A percentile compares a stretch with the other conserved stretches of the same genome.
phyloP scores from a whole-genome alignment of 371 early-diverging fungal species.

The Apophysomyces trapeziformis region DNA sequence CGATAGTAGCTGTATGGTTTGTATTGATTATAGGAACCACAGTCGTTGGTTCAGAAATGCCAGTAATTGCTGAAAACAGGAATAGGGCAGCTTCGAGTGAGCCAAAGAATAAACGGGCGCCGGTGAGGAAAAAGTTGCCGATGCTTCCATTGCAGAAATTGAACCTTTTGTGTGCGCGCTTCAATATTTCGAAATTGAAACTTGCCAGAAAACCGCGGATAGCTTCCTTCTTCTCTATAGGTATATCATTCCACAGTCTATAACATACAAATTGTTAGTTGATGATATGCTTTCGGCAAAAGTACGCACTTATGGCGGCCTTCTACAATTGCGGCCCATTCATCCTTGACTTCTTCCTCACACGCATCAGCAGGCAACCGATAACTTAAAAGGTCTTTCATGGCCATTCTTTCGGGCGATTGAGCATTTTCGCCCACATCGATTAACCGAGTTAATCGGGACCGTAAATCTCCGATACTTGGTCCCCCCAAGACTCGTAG shows the following conservation, averaged over 20 bases:
- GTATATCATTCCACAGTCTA: slow-evolving; percentile 63
- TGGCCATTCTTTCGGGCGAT: slow-evolving; percentile 48
- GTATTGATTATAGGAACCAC: slow-evolving; percentile 70
- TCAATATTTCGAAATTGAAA: slow-evolving; percentile 70
- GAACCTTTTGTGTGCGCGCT: slow-evolving; percentile 66
- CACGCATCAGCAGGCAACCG: slow-evolving; percentile 59
- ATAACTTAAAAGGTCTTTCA: slow-evolving; percentile 65
- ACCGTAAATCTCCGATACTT: slow-evolving; percentile 70
- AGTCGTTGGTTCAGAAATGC: slow-evolving; percentile 56
- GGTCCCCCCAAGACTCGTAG: slow-evolving; percentile 71
- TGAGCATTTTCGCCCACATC: slow-evolving; percentile 31
- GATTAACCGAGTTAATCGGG: slow-evolving; percentile 61
- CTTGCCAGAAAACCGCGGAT: slow-evolving; percentile 73
- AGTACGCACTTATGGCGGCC: slow-evolving; percentile 60
- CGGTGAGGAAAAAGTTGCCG: slow-evolving; percentile 79
- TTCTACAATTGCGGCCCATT: slow-evolving; percentile 69
- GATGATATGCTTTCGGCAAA: background rate
- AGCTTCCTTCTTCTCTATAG: slow-evolving; percentile 65
- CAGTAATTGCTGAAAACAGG: slow-evolving; percentile 65
- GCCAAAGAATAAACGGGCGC: slow-evolving; percentile 71
- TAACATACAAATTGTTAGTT: background rate
- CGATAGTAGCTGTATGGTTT: slow-evolving; percentile 62
- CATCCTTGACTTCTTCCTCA: slow-evolving; percentile 53
- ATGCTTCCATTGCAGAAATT: slow-evolving; percentile 75
- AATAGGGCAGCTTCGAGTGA: slow-evolving; percentile 73